Evolutionary conservation across 108 stramenopile species (phyloP).

Genomic region (Fistulifera solaris): DNA sequence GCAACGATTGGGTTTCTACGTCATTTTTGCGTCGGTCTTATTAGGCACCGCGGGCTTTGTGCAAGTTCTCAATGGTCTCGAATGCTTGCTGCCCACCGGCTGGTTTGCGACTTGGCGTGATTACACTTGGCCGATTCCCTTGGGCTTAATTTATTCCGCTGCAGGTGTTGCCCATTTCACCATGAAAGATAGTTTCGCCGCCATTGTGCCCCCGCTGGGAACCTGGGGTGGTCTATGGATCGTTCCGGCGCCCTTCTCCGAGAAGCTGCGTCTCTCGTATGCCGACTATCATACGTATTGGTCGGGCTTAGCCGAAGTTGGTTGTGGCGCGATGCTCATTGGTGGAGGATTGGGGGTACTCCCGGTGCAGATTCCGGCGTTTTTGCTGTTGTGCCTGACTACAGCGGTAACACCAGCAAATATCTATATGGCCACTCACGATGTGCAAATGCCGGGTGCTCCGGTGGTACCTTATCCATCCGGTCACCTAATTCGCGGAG

Average conservation of each 20-base stretch:
- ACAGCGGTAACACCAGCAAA: constrained; percentile 80
- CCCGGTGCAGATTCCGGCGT: constrained; percentile 38
- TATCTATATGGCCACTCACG: constrained; percentile 87
- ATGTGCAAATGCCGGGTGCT: constrained; percentile 45
- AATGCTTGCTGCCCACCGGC: constrained; percentile 40
- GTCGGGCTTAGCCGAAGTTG: constrained; percentile 76
- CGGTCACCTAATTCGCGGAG: constrained; percentile 58
- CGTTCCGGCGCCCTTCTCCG: constrained; percentile 61
- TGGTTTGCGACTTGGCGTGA: constrained; percentile 53
- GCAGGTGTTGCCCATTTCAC: constrained; percentile 80
- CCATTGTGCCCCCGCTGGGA: constrained; percentile 72
- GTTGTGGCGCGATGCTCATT: not conserved
- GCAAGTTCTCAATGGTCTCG: constrained; percentile 28
- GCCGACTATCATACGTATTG: constrained; percentile 76
- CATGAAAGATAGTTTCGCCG: constrained; percentile 48
- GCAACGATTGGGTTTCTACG: constrained; percentile 36
- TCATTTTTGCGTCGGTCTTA: constrained; percentile 31
- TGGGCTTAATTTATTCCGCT: constrained; percentile 62
- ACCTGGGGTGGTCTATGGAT: constrained; percentile 85
- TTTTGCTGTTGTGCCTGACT: constrained; percentile 51
- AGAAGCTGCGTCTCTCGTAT: constrained; percentile 50
- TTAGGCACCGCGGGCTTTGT: constrained; percentile 38
- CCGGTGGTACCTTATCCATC: constrained; percentile 45
- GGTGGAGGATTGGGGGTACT: constrained; percentile 57
- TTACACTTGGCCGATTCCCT: constrained; percentile 51